These are phyloP conservation scores for Linaria vulgaris DNA, from an alignment of 257 asterid genomes.

Conservation along the genomic window DNA sequence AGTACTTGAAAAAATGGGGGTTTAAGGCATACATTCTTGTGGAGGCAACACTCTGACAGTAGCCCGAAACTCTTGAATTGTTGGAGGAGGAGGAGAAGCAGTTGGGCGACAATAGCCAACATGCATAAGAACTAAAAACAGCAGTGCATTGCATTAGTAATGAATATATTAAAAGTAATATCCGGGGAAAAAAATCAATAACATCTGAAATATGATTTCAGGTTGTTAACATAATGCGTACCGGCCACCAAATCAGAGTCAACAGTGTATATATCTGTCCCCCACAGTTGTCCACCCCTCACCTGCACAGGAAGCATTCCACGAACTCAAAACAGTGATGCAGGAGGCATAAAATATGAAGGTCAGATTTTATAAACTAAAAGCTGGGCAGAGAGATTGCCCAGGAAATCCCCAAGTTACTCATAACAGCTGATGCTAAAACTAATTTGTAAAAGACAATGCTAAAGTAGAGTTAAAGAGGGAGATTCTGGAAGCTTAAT, in stretches of 20 bases:
- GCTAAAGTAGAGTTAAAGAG: too few species aligned
- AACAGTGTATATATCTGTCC: slow-evolving; percentile 91
- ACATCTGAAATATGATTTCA: slow-evolving; percentile 18
- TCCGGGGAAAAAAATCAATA: neutral
- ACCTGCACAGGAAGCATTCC: slow-evolving; percentile 58
- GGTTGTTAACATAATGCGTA: slow-evolving; percentile 29
- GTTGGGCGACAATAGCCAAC: slow-evolving; percentile 93
- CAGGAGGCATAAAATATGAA: slow-evolving; percentile 16
- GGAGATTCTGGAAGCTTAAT: too few species aligned
- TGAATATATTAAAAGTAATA: slow-evolving; percentile 14
- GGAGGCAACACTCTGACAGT: slow-evolving; percentile 92
- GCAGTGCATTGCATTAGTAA: slow-evolving; percentile 35
- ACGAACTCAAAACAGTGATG: slow-evolving; percentile 28
- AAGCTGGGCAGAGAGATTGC: slow-evolving; percentile 3
- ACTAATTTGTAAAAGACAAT: too few species aligned
- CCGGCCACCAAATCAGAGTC: slow-evolving; percentile 99
- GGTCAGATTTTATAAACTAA: neutral
- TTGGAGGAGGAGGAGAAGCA: slow-evolving; percentile 89
- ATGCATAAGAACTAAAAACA: slow-evolving; percentile 87
- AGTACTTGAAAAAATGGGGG: slow-evolving; percentile 18
- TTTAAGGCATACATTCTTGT: slow-evolving; percentile 68
- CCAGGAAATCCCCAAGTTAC: slow-evolving; percentile 2
- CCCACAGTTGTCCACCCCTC: slow-evolving; percentile 97
- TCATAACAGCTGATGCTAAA: too few species aligned
- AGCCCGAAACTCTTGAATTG: slow-evolving; percentile 81